phyloP scores from a whole-genome alignment of 306 rosid genomes.

The Astragalus membranaceus region DNA sequence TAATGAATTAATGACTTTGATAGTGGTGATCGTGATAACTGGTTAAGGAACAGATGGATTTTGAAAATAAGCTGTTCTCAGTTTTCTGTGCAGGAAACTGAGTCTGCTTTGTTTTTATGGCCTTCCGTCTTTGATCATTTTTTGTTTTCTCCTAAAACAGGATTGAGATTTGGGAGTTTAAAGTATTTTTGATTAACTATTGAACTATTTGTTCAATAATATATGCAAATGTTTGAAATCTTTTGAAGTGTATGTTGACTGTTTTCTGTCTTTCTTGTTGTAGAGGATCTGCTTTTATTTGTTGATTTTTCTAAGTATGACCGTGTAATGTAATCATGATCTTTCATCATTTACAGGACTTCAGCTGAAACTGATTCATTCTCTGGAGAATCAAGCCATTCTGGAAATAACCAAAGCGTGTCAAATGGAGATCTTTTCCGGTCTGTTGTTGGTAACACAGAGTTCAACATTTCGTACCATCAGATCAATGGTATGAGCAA shows the following conservation, averaged over 20 bases:
- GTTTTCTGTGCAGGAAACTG: neutral
- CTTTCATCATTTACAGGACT: conserved; percentile 48
- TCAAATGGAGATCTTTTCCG: conserved; percentile 44
- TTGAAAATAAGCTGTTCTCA: neutral
- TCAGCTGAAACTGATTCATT: conserved; percentile 63
- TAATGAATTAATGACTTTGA: neutral
- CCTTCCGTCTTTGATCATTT: neutral
- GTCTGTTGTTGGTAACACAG: conserved; percentile 41
- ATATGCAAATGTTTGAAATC: neutral
- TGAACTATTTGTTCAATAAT: neutral
- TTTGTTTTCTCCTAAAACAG: neutral
- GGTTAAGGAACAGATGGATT: neutral
- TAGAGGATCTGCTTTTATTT: neutral
- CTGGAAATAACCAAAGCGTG: conserved; percentile 36
- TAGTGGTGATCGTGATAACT: neutral
- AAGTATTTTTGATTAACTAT: neutral
- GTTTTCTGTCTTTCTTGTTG: neutral
- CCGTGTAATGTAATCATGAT: conserved; percentile 11
- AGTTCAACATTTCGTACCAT: conserved; percentile 51
- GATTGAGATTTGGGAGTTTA: neutral
- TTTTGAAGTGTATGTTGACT: neutral
- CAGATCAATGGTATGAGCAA: conserved; percentile 26
- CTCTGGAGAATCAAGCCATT: conserved; percentile 59
- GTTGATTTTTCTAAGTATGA: conserved; percentile 15
- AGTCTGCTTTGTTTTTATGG: neutral